A percentile compares a stretch with the other conserved stretches of the same genome.
Conservation (phyloP, 176 grass and related monocot species). For the Triticum urartu region DNA sequence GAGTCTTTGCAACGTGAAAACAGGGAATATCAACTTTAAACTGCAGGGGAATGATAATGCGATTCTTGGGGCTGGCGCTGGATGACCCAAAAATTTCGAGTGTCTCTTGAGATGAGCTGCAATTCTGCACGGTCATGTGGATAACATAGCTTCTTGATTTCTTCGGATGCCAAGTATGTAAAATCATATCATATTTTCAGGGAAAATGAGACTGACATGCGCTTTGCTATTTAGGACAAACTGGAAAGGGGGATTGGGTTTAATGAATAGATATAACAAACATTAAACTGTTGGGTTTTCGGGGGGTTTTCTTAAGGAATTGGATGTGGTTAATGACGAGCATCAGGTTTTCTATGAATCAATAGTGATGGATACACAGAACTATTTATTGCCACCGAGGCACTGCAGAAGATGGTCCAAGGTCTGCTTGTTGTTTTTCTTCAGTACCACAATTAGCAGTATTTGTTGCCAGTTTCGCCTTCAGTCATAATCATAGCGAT, state of each 20-base stretch:
- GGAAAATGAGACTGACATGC: too few species aligned
- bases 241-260: background rate
- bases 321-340: background rate
- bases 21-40: background rate
- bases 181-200: too few species aligned
- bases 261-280: background rate
- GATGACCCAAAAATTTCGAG: too few species aligned
- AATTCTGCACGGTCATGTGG: too few species aligned
- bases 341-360: background rate
- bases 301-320: too few species aligned
- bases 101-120: too few species aligned
- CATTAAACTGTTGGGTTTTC: too few species aligned
- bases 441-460: background rate
- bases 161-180: too few species aligned
- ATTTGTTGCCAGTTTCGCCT: background rate
- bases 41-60: too few species aligned
- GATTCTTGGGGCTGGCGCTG: too few species aligned
- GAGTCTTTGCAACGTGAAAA: background rate
- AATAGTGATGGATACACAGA: background rate
- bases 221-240: too few species aligned
- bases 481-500: background rate
- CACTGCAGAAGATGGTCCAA: slow-evolving; percentile 93
- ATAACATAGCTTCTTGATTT: too few species aligned
- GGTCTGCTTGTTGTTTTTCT: slow-evolving; percentile 28
- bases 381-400: slow-evolving; percentile 40